Evolutionary conservation across 371 early-diverging fungal genomes (phyloP).

Genomic region (Zopfochytrium polystomum): DNA sequence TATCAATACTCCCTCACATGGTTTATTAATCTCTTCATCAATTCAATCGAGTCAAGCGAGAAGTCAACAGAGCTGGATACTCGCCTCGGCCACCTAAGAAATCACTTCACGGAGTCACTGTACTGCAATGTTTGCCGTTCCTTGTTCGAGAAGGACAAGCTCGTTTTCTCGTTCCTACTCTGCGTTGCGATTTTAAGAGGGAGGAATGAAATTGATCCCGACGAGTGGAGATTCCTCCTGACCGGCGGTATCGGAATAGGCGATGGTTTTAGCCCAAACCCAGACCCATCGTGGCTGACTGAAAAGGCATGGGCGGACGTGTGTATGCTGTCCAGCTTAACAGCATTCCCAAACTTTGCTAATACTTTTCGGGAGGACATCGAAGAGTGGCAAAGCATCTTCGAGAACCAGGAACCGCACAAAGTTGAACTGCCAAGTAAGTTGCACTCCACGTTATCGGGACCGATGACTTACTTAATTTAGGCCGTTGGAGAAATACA

Average conservation of each 20-base stretch:
- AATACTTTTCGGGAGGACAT: conserved; percentile 29
- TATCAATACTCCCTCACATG: conserved; percentile 55
- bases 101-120: conserved; percentile 48
- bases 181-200: conserved; percentile 43
- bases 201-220: conserved; percentile 41
- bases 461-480: background rate
- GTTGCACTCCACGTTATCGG: background rate
- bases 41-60: conserved; percentile 49
- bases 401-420: conserved; percentile 49
- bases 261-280: conserved; percentile 29
- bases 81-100: conserved; percentile 37
- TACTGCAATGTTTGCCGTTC: conserved; percentile 55
- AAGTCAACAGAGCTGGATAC: conserved; percentile 46
- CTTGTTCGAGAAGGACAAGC: conserved; percentile 58
- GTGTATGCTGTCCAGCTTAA: conserved; percentile 33
- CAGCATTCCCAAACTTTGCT: conserved; percentile 35
- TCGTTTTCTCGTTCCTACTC: conserved; percentile 53
- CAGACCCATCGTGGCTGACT: conserved; percentile 47
- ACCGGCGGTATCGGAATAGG: conserved; percentile 51
- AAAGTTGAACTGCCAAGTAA: conserved; percentile 40
- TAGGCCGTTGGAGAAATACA: conserved; percentile 39
- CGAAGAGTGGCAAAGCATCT: conserved; percentile 45
- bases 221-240: conserved; percentile 51
- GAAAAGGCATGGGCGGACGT: conserved; percentile 51
- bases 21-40: conserved; percentile 53